Percentiles rank a stretch among this genome's conserved stretches.
Conservation (phyloP, 1,284 basidiomycete genomes). For the Cystobasidium sp. region DNA sequence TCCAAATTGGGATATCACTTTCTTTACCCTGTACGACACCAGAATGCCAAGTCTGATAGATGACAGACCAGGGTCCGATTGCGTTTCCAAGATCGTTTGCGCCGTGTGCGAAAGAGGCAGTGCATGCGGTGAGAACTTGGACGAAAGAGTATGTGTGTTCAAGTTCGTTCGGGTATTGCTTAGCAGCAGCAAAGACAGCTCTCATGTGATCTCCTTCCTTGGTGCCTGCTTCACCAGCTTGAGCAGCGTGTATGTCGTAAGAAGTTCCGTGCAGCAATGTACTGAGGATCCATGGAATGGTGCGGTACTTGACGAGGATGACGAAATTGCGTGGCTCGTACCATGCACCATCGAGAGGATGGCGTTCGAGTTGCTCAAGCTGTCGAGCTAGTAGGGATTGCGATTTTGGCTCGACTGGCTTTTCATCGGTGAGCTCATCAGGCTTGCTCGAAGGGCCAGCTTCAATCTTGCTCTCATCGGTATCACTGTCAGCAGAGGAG, state of each 20-base stretch:
- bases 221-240: conserved; percentile 56
- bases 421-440: conserved; percentile 8
- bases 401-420: not conserved
- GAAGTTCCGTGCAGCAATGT: conserved; percentile 30
- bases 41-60: conserved; percentile 57
- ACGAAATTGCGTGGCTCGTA: conserved; percentile 56
- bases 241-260: conserved; percentile 54
- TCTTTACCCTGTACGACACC: conserved; percentile 54
- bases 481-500: conserved; percentile 1
- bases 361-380: conserved; percentile 23
- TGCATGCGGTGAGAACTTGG: conserved; percentile 62
- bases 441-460: conserved; percentile 25
- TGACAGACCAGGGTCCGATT: conserved; percentile 59
- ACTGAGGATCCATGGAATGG: conserved; percentile 22
- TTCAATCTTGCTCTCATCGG: conserved; percentile 36
- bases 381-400: conserved; percentile 15
- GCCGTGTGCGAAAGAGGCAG: conserved; percentile 62
- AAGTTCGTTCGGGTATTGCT: conserved; percentile 61
- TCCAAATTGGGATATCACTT: conserved; percentile 59
- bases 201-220: conserved; percentile 56
- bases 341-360: conserved; percentile 35
- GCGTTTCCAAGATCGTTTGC: conserved; percentile 57
- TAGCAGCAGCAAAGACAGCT: conserved; percentile 57
- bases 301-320: conserved; percentile 55
- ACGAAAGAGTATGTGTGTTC: conserved; percentile 62